Evolutionary conservation across 1,284 basidiomycete species (phyloP), one percentile per base, ranked within the genome.

Genomic region (Microbotryum saponariae): DNA sequence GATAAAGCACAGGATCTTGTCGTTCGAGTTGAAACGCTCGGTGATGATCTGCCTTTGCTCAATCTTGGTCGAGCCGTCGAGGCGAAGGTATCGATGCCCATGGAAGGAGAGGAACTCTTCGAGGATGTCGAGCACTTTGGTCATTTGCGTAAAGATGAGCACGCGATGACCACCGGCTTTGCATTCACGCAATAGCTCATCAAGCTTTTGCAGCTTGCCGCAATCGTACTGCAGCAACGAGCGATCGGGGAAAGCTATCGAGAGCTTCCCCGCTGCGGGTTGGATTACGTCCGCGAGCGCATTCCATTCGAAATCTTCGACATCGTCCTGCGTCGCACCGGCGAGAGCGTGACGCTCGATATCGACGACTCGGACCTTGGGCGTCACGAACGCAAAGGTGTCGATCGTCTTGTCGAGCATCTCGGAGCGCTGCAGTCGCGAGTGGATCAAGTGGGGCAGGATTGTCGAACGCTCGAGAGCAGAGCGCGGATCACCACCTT

Each of bases 131-230:
- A 97, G 80, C 45, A 97, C 88, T 62, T 83, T 82, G 25, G 93
- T 97, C 93, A 97, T 97, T 73, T 97, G 93, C 0, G 93, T 97
- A 75, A 97, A 97, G 70, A 97, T 94, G 54, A 97, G 80, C 25
- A 91, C 82, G 1, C 93, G 87, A 73, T 97, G 92, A 0, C 91
- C 90, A 3, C 84, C 89, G 0, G 83, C 83, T 73, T 93, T 91
- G 73, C 86, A 87, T 72, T 89, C 84, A 25, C 90, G 84, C 50
- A 97, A 81, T 37, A 97, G 80, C 27, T 79, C 78, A 37, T 85
- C 83, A 4, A 97, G 83, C 66, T 87, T 82, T 73, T 97, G 93
- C 20, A 97, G 81, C 75, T 97, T 97, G 54, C 93, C 93, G 71
- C 94, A 97, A 75, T 97, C 93, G 75, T 93, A 97, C 74, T 97